Conservation (phyloP, 164 flowering plant genomes). For the Stephania japonica region DNA sequence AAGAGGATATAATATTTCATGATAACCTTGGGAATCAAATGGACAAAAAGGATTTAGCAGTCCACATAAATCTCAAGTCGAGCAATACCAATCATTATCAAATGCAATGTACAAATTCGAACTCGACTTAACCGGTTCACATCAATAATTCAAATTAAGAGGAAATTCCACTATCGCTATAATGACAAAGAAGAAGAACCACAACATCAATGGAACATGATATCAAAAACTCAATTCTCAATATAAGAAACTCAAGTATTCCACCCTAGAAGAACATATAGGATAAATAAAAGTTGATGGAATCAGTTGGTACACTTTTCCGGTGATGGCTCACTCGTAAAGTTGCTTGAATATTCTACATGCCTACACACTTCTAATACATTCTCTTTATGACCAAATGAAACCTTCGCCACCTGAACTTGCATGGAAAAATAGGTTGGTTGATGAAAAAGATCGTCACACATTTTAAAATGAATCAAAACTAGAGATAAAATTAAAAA, state of each 20-base stretch:
- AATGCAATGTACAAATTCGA: too few relatives aligned
- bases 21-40: too few relatives aligned
- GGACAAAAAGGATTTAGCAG: too few relatives aligned
- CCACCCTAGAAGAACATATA: not conserved
- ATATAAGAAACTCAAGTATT: too few relatives aligned
- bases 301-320: not conserved
- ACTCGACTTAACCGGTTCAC: too few relatives aligned
- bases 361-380: slow-evolving; percentile 78
- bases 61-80: not conserved
- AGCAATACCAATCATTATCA: not conserved
- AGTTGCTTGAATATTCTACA: slow-evolving; percentile 68
- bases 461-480: too few relatives aligned
- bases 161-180: too few relatives aligned
- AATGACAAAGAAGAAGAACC: too few relatives aligned
- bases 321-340: slow-evolving; percentile 26
- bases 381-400: slow-evolving; percentile 71
- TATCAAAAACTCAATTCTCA: too few relatives aligned
- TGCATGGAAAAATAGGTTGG: not conserved
- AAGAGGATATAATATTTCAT: too few relatives aligned
- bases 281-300: not conserved
- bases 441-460: not conserved
- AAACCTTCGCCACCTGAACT: slow-evolving; percentile 82
- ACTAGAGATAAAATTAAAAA: not conserved
- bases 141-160: too few relatives aligned
- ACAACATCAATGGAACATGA: too few relatives aligned